Evolutionary conservation across 2,329 filamentous ascomycete genomes (phyloP), one percentile per base, ranked within the genome.

Genomic region (Tolypocladium cylindrosporum): DNA sequence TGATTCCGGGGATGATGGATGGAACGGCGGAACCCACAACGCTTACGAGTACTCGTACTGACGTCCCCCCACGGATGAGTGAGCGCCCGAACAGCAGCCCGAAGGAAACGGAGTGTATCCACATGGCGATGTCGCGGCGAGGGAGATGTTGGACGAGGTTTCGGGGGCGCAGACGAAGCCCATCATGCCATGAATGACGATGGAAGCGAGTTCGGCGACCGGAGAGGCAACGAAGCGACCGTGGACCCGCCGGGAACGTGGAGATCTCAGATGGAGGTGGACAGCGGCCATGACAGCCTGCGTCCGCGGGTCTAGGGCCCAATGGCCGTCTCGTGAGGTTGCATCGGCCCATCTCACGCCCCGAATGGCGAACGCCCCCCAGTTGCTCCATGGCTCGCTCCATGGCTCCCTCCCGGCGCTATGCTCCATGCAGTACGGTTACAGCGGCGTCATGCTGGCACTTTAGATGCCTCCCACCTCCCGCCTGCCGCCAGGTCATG

Each of bases 251-350:
- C 39, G 34, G 39, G 39, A 55, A 55, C 53, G 53, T 55, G 53
- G 53, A 34, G 53, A 55, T 55, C 53, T 55, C 39, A 55, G 53
- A 55, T 55, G 39, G 45, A 50, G 45, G 43, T 24, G 45, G 39
- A 41, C 39, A 21, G 39, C 53, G 53, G 39, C 53, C 53, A 24
- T 16, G 39, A 42, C 53, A 21, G 39, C 53, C 37, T 42, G 53
- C 39, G 53, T 42, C 53, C 53, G 53, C 53, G 53, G 14, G 19
- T 27, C 36, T 5, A 41, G 52, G 37, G 39, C 53, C 39, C 36
- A 6, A 31, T 37, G 37, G 39, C 53, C 24, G 39, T 31, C 21
- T 55, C 39, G 36, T 37, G 39, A 24, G 14, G 36, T 56, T 52
- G 55, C 48, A 41, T 56, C 55, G 55, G 55, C 55, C 34, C 34